Conservation (phyloP, 2,329 filamentous ascomycete species). For the Cladosporium sp. region DNA sequence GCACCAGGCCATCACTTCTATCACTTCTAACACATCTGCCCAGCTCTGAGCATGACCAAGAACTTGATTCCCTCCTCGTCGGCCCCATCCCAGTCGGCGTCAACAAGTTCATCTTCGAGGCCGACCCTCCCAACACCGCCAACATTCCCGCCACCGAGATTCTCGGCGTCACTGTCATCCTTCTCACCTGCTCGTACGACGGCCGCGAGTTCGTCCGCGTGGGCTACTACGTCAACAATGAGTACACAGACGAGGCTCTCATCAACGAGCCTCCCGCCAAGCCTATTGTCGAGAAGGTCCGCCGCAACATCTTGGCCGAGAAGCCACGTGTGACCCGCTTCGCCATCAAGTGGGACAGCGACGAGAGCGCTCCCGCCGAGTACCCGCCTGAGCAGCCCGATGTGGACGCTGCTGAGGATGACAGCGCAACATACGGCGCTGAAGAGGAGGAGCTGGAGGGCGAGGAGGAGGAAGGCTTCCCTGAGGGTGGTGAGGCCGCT, state of each 20-base stretch:
- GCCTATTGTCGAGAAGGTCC: constrained; percentile 86
- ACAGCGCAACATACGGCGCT: constrained; percentile 79
- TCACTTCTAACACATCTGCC: not conserved
- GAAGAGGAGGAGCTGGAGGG: constrained; percentile 69
- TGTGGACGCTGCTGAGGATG: constrained; percentile 79
- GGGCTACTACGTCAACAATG: constrained; percentile 99
- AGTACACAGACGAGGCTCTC: constrained; percentile 90
- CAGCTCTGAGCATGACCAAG: constrained; percentile 95
- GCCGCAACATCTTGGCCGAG: constrained; percentile 87
- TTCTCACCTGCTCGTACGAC: constrained; percentile 95
- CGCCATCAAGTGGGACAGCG: constrained; percentile 99
- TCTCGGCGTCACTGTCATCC: constrained; percentile 92
- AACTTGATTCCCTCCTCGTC: constrained; percentile 93
- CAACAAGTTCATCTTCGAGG: constrained; percentile 98
- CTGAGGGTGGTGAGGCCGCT: constrained; percentile 43
- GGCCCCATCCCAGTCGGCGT: constrained; percentile 96
- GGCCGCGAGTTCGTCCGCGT: constrained; percentile 95
- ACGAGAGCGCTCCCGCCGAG: constrained; percentile 90
- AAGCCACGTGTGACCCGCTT: constrained; percentile 97
- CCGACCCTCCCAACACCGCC: constrained; percentile 82
- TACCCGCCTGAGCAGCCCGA: constrained; percentile 97
- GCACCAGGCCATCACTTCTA: not conserved
- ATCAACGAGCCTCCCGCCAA: constrained; percentile 85
- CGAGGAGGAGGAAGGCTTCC: constrained; percentile 53
- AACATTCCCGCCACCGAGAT: constrained; percentile 94